phyloP scores from a whole-genome alignment of 2,329 filamentous ascomycete species.

The Microcyclospora tardicrescens region DNA sequence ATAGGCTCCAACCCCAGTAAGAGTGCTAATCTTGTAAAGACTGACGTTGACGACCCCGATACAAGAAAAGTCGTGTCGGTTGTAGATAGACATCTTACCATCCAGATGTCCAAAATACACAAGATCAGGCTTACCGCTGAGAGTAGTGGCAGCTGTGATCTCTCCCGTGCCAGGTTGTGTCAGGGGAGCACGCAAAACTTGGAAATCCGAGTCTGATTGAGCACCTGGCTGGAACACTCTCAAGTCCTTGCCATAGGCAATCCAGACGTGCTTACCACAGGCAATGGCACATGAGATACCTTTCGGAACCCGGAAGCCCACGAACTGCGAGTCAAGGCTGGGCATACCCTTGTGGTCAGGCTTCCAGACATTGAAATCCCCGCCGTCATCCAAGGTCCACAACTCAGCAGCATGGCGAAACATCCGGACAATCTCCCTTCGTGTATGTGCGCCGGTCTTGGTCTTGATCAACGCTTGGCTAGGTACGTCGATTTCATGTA shows the following conservation, averaged over 20 bases:
- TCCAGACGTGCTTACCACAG: slow-evolving; percentile 74
- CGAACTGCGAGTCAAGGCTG: slow-evolving; percentile 59
- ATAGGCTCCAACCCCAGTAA: slow-evolving; percentile 66
- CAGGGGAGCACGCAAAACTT: slow-evolving; percentile 60
- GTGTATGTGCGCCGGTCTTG: slow-evolving; percentile 60
- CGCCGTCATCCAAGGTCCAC: slow-evolving; percentile 87
- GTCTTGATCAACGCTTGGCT: slow-evolving; percentile 57
- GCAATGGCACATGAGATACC: slow-evolving; percentile 83
- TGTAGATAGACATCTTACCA: slow-evolving; percentile 91
- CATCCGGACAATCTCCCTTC: slow-evolving; percentile 70
- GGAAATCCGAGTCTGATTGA: slow-evolving; percentile 57
- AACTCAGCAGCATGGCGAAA: slow-evolving; percentile 77
- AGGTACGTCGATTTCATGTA: slow-evolving; percentile 75
- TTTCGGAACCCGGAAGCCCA: slow-evolving; percentile 63
- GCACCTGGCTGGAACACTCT: slow-evolving; percentile 66
- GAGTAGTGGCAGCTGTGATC: slow-evolving; percentile 67
- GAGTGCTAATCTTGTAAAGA: slow-evolving; percentile 84
- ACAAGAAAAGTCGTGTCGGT: slow-evolving; percentile 60
- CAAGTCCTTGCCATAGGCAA: slow-evolving; percentile 76
- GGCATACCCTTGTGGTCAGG: slow-evolving; percentile 61
- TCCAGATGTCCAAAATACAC: slow-evolving; percentile 88
- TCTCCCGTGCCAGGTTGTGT: slow-evolving; percentile 64
- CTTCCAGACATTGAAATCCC: slow-evolving; percentile 76
- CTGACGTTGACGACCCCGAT: slow-evolving; percentile 74
- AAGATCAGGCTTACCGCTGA: slow-evolving; percentile 61